Percentiles rank a stretch among this genome's conserved stretches.
Evolutionary conservation across 208 protist species (phyloP).

Genomic region (Leishmania amazonensis): DNA sequence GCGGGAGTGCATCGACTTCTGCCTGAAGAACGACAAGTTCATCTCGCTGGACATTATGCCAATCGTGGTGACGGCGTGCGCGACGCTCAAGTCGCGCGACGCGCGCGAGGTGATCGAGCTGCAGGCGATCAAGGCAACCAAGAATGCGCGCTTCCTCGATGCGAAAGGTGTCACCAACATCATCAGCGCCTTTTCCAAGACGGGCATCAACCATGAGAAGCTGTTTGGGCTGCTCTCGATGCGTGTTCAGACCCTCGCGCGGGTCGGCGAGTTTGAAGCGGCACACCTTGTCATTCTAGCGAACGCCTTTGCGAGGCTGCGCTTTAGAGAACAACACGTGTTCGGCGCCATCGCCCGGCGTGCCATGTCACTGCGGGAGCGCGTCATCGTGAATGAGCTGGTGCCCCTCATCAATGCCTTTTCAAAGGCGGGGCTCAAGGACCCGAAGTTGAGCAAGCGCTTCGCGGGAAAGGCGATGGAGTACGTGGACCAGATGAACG

Average conservation of each 20-base stretch:
- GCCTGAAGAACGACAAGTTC: conserved; percentile 89
- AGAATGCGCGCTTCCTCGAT: conserved; percentile 87
- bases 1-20: conserved; percentile 93
- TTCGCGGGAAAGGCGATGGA: conserved; percentile 92
- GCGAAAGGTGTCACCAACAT: conserved; percentile 89
- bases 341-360: conserved; percentile 83
- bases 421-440: conserved; percentile 85
- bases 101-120: conserved; percentile 92
- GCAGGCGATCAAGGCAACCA: conserved; percentile 85
- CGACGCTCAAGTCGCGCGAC: conserved; percentile 90
- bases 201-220: conserved; percentile 85
- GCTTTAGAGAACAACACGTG: conserved; percentile 83
- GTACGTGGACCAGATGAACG: conserved; percentile 93
- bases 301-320: conserved; percentile 78
- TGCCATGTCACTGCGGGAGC: conserved; percentile 88
- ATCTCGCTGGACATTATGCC: conserved; percentile 86
- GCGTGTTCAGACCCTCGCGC: conserved; percentile 86
- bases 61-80: conserved; percentile 88
- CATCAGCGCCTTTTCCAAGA: conserved; percentile 90
- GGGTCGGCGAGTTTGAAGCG: conserved; percentile 90
- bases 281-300: conserved; percentile 87
- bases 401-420: conserved; percentile 87
- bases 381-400: conserved; percentile 89
- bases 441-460: conserved; percentile 88
- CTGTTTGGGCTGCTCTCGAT: conserved; percentile 78